phyloP scores from a whole-genome alignment of 1,284 basidiomycete genomes.

The Stereum hirsutum region DNA sequence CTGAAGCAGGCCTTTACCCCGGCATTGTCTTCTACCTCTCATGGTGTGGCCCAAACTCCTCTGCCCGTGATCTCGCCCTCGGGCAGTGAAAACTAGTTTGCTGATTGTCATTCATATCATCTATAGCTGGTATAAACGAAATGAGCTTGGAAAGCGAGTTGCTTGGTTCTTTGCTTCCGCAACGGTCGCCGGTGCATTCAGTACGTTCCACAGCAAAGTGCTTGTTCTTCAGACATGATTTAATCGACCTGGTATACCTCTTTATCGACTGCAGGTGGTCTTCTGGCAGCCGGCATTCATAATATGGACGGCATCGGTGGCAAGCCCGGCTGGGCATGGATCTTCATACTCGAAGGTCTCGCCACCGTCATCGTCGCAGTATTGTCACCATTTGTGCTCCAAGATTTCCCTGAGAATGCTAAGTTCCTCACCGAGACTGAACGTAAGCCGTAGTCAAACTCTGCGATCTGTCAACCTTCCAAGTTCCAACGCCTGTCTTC shows the following conservation, averaged over 20 bases:
- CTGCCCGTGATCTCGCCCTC: too few species aligned
- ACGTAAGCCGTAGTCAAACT: constrained; percentile 20
- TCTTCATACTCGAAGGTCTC: constrained; percentile 73
- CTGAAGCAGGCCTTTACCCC: constrained; percentile 28
- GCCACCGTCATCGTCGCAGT: constrained; percentile 47
- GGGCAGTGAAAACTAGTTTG: neutral
- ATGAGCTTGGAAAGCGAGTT: constrained; percentile 56
- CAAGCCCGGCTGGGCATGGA: constrained; percentile 54
- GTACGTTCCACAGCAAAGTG: constrained; percentile 26
- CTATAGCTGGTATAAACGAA: constrained; percentile 36
- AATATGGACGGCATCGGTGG: constrained; percentile 64
- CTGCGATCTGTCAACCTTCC: neutral
- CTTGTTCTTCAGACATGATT: neutral
- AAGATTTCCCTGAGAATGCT: constrained; percentile 55
- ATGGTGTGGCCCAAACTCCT: too few species aligned
- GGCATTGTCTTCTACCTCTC: constrained; percentile 29
- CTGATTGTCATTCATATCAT: neutral
- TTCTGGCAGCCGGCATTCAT: constrained; percentile 54
- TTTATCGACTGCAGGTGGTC: constrained; percentile 33
- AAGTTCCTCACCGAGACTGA: constrained; percentile 43
- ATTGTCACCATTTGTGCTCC: constrained; percentile 44
- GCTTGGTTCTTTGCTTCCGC: constrained; percentile 69
- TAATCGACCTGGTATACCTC: neutral
- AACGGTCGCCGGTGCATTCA: constrained; percentile 63
- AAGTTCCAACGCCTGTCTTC: neutral